Evolutionary conservation across 73 alveolate genomes (phyloP).

Genomic region (Tetrahymena malaccensis): DNA sequence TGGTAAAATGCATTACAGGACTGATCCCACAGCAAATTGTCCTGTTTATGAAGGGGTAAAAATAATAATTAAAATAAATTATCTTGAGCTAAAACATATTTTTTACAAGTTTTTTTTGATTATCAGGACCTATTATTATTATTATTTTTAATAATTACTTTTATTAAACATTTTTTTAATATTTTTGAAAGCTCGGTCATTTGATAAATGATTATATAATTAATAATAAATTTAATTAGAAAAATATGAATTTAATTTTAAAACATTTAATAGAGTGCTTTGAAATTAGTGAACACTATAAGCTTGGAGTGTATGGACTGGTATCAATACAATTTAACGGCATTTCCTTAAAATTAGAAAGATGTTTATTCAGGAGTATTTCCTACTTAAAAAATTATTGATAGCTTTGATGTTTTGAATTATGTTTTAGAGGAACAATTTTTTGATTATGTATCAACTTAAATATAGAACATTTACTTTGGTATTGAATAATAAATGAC

Average conservation of each 20-base stretch:
- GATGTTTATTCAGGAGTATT: not conserved
- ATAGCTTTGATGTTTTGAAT: not conserved
- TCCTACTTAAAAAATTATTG: not conserved
- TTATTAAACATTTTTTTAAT: no score
- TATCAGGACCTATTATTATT: no score
- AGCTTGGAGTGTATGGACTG: not conserved
- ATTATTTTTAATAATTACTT: no score
- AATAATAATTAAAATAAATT: no score
- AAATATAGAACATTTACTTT: not conserved
- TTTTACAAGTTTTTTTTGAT: no score
- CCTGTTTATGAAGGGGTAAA: not conserved
- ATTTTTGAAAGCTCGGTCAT: no score
- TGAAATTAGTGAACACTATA: not conserved
- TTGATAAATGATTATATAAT: no score
- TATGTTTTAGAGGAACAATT: not conserved
- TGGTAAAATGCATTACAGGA: not conserved
- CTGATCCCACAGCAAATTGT: not conserved
- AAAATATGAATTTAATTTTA: no score
- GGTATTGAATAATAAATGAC: not conserved
- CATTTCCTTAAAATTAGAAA: not conserved
- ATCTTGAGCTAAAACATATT: no score
- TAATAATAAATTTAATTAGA: no score
- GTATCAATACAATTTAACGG: not conserved
- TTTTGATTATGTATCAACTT: not conserved
- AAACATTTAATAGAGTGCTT: not conserved